Base-by-base conservation (phyloP, 345 rosid species). In the Sonneratia alba region DNA sequence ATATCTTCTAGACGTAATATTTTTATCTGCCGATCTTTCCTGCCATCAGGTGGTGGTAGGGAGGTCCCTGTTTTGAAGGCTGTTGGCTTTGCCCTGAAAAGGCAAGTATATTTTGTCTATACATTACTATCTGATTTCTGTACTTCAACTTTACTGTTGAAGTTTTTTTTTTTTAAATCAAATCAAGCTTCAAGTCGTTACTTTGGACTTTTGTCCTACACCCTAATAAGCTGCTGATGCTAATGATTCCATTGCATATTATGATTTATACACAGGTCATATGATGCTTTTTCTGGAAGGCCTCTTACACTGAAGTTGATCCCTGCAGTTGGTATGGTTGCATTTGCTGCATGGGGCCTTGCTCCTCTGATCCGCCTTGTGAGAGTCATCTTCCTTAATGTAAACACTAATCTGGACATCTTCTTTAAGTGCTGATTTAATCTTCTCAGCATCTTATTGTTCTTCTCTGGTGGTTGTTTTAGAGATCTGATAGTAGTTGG, bases 291-390 rank as follows among this genome's bases (percentile, higher is more conserved):
- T 56, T 49, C 74, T 12, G 88, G 85, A 82, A 86, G 80, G 75
- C 79, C 85, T 71, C 76, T 84, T 72, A 72, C 85, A 77, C 77
- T 79, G 70, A 86, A 78, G 79, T 73, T 89, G 80, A 80, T 89
- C 72, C 89, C 95, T 57, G 93, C 96, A 49, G 76, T 85, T 75
- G 92, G 88, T 65, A 71, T 94, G 75, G 81, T 89, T 79, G 80
- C 85, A 74, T 91, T 94, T 88, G 89, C 95, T 62, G 73, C 84
- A 63, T 93, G 96, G 96, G 90, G 96, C 76, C 85, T 94, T 71
- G 85, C 75, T 72, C 98, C 97, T 22, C 87, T 94, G 66, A 47
- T 89, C 75, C 85, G 77, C 68, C 78, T 83, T 75, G 69, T 79
- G 78, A 80, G 91, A 82, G 76, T 84, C 75, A 73, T 82, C 69